Base-by-base conservation (phyloP, 2,329 filamentous ascomycete species). In the Hirsutella thompsonii region DNA sequence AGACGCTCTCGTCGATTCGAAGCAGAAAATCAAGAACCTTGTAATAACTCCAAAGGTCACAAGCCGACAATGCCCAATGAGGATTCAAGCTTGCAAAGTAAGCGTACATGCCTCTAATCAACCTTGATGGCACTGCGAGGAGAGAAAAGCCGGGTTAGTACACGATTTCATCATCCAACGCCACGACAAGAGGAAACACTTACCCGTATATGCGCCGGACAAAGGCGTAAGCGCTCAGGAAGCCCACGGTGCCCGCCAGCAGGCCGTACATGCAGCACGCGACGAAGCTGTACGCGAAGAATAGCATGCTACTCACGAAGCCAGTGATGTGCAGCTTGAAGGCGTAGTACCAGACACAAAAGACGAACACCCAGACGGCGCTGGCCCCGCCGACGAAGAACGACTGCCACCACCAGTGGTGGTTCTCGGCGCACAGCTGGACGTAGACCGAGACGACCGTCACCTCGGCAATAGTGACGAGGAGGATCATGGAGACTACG, bases 361-460 rank as follows among this genome's bases (percentile, higher is more conserved):
- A 93, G 30, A 76, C 57, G 56, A 90, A 92, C 30, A 94, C 76
- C 85, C 86, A 94, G 45, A 86, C 59, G 6, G 82, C 76, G 50
- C 80, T 86, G 50, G 80, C 77, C 37, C 81, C 82, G 36, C 87
- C 87, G 8, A 88, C 75, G 38, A 85, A 62, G 64, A 94, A 92
- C 39, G 82, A 86, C 58, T 85, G 83, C 86, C 86, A 93, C 84
- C 84, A 92, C 87, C 87, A 94, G 57, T 86, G 75, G 61, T 92
- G 82, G 59, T 93, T 88, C 71, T 93, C 87, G 2, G 77, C 71
- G 62, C 85, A 90, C 16, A 94, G 74, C 62, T 86, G 82, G 37
- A 84, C 74, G 60, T 94, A 93, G 14, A 87, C 82, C 2, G 80
- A 79, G 44, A 93, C 85, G 19, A 94, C 76, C 1, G 84, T 89